phyloP scores from a whole-genome alignment of 129 eudicot species.

The Pseudognaphalium luteoalbum region DNA sequence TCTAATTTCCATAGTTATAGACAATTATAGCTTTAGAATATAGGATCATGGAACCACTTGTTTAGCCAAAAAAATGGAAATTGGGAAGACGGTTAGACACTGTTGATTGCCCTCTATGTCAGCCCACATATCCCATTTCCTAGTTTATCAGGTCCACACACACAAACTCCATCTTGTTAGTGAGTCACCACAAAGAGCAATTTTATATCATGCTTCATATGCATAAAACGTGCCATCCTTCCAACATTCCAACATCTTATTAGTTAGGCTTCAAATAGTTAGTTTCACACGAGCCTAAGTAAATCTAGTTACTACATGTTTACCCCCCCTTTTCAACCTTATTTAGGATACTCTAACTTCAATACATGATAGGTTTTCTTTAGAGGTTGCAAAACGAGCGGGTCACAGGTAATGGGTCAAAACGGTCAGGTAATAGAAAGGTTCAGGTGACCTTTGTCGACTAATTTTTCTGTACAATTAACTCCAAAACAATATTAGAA shows the following conservation, averaged over 20 bases:
- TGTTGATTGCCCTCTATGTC: background rate
- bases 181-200: no score
- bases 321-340: background rate
- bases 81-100: background rate
- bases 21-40: background rate
- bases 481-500: no score
- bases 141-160: background rate
- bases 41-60: background rate
- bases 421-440: no score
- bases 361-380: no score
- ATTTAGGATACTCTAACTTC: background rate
- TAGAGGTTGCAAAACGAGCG: background rate
- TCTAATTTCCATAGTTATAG: no score
- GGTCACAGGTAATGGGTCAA: background rate
- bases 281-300: background rate
- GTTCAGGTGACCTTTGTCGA: background rate
- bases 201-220: no score
- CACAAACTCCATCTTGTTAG: no score
- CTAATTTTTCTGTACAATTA: background rate
- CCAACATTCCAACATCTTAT: no score
- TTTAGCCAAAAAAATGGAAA: background rate
- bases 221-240: no score
- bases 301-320: background rate
- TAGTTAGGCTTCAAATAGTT: no score
- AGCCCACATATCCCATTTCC: background rate